These are phyloP conservation scores for Chrysanthemum makinoi DNA, from an alignment of 129 eudicot genomes.

Conservation along the genomic window DNA sequence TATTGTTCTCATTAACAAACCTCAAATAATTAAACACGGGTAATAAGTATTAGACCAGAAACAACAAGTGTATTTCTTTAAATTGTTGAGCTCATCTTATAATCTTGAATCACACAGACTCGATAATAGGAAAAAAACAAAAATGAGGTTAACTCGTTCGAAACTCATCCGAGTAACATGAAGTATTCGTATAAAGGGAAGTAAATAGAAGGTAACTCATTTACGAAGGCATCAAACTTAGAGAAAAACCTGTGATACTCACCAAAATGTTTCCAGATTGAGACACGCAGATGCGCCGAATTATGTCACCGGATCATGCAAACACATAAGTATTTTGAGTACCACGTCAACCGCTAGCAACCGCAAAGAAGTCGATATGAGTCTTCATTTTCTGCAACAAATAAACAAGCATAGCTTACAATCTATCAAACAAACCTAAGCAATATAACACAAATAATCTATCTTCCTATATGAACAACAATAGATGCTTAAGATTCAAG, in stretches of 20 bases:
- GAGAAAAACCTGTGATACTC: slow-evolving; percentile 18
- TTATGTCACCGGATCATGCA: slow-evolving; percentile 57
- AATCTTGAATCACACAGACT: too few species aligned
- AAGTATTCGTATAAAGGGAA: not conserved
- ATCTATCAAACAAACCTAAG: too few species aligned
- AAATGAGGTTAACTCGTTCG: too few species aligned
- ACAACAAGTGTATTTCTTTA: not conserved
- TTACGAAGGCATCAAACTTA: not conserved
- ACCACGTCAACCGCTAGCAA: slow-evolving; percentile 42
- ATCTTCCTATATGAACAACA: too few species aligned
- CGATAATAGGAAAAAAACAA: too few species aligned
- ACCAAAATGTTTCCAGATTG: slow-evolving; percentile 49
- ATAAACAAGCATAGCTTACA: not conserved
- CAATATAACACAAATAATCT: too few species aligned
- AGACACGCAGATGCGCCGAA: slow-evolving; percentile 33
- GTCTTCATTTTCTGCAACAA: slow-evolving; percentile 10
- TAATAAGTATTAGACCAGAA: too few species aligned
- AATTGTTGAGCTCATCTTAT: too few species aligned
- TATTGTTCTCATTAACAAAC: too few species aligned
- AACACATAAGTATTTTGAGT: slow-evolving; percentile 32
- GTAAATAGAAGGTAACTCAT: not conserved
- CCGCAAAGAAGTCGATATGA: slow-evolving; percentile 37
- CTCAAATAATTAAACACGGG: too few species aligned
- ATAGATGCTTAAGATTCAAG: too few species aligned
- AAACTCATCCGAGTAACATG: too few species aligned